Evolutionary conservation across 257 asterid genomes (phyloP), one percentile per base, ranked within the genome.

Genomic region (Solanum peruvianum): DNA sequence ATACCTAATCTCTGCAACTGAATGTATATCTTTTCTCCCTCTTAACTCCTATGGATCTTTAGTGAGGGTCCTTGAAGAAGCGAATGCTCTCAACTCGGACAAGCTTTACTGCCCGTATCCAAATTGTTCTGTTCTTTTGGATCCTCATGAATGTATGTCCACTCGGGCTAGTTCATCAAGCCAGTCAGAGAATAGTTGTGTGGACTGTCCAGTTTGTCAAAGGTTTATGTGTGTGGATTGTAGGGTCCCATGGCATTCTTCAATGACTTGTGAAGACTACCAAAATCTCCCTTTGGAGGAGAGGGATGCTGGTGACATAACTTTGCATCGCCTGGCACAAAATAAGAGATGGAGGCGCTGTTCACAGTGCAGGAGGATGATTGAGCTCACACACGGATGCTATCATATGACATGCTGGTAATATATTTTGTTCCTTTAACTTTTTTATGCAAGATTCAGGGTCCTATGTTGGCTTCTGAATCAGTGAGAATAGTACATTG

Each of bases 171-270:
- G 96, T 87, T 92, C 96, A 1, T 93, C 94, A 52, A 91, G 95
- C 78, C 92, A 87, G 83, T 90, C 92, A 2, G 97, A 92, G 31
- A 88, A 92, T 82, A 89, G 92, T 80, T 92, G 95, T 82, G 90
- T 94, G 64, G 98, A 94, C 90, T 97, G 99, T 87, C 95, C 96
- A 9, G 95, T 88, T 71, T 97, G 99, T 90, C 91, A 92, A 89
- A 88, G 95, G 87, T 89, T 91, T 56, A 89, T 97, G 41, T 97
- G 99, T 86, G 90, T 94, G 66, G 95, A 94, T 78, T 97, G 99
- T 91, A 90, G 84, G 88, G 97, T 94, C 62, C 98, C 96, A 52
- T 95, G 99, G 98, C 99, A 97, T 90, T 91, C 95, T 13, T 95
- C 96, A 29, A 88, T 93, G 93, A 94, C 95, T 7, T 97, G 99